A percentile compares a stretch with the other conserved stretches of the same genome.
Evolutionary conservation across 305 asterid species (phyloP).

Genomic region (Nicotiana rustica): DNA sequence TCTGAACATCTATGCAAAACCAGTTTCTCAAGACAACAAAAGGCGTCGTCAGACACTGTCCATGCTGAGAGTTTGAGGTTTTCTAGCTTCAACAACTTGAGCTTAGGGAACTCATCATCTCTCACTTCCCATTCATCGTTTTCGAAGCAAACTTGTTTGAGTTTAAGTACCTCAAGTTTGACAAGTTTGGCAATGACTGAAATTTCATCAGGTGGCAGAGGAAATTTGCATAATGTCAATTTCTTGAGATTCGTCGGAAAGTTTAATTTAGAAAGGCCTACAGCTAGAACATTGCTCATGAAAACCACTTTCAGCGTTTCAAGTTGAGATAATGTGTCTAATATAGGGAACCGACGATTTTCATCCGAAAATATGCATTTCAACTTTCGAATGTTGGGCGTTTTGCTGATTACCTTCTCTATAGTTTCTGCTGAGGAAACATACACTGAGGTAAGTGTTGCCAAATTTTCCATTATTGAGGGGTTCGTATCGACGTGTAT

Average conservation of each 20-base stretch:
- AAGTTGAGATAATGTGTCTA: neutral
- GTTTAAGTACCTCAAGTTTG: slow-evolving; percentile 44
- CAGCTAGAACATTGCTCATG: neutral
- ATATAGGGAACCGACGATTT: neutral
- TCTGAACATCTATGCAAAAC: too few species aligned
- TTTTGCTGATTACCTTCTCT: too few species aligned
- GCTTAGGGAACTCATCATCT: slow-evolving; percentile 37
- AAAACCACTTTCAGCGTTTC: neutral
- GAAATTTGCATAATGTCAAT: slow-evolving; percentile 36
- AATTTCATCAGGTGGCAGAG: slow-evolving; percentile 38
- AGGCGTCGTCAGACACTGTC: too few species aligned
- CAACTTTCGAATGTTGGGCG: too few species aligned
- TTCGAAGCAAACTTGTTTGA: slow-evolving; percentile 22
- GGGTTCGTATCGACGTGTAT: too few species aligned
- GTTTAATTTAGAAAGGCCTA: neutral
- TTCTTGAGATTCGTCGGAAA: slow-evolving; percentile 43
- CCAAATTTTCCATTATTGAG: too few species aligned
- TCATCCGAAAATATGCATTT: neutral
- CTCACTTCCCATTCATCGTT: slow-evolving; percentile 40
- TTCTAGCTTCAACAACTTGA: slow-evolving; percentile 41
- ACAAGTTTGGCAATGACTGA: slow-evolving; percentile 36
- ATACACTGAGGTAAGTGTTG: too few species aligned
- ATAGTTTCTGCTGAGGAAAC: too few species aligned
- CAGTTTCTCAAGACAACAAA: too few species aligned
- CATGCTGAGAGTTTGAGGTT: neutral